Evolutionary conservation across 2,329 filamentous ascomycete species (phyloP), one percentile per base, ranked within the genome.

Genomic region (Colletotrichum lupini): DNA sequence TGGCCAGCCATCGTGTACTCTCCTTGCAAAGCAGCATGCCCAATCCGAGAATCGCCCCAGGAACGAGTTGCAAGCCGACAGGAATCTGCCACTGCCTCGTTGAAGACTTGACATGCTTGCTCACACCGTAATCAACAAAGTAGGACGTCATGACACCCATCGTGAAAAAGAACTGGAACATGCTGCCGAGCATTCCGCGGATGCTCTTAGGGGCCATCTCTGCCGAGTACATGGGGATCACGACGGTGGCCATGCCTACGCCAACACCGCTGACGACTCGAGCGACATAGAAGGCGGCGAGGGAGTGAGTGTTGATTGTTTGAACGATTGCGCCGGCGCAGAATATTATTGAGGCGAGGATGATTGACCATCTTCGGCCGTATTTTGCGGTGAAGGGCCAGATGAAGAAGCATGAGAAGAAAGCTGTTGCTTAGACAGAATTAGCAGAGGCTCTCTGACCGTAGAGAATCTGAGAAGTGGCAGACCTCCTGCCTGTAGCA

Each of bases 31-130:
- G 80, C 5, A 87, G 77, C 85, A 88, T 88, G 0, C 86, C 86
- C 22, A 87, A 71, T 0, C 85, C 83, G 8, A 88, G 77, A 5
- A 88, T 77, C 2, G 80, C 85, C 3, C 85, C 86, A 0, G 85
- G 85, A 1, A 88, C 80, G 6, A 89, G 81, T 75, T 88, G 85
- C 19, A 87, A 78, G 1, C 81, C 83, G 4, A 86, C 82, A 7
- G 87, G 85, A 19, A 88, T 83, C 73, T 87, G 86, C 87, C 87
- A 89, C 76, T 89, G 87, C 9, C 76, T 78, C 0, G 85, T 85
- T 0, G 79, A 80, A 1, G 78, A 56, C 0, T 78, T 70, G 28
- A 88, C 78, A 61, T 85, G 81, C 52, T 81, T 79, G 2, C 78
- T 75, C 5, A 87, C 86, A 5, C 81, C 87, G 66, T 88, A 70